Conservation (phyloP, 306 rosid species). For the Quercus robur region DNA sequence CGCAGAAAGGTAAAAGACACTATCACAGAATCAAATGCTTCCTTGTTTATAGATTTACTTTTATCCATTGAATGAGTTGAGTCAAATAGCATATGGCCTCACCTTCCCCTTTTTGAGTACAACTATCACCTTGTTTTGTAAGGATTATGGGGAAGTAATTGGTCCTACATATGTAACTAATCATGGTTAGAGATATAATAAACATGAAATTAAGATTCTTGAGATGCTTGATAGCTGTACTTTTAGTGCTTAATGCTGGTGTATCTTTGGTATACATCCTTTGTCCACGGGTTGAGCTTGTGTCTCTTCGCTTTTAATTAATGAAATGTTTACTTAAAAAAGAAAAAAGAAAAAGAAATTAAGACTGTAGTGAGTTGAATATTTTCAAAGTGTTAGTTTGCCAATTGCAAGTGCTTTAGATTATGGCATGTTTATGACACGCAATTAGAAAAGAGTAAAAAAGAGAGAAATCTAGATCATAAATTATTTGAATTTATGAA, state of each 20-base stretch:
- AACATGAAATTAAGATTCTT: too few relatives aligned
- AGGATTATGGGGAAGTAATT: neutral
- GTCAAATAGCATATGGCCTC: neutral
- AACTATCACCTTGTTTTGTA: neutral
- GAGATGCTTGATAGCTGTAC: too few relatives aligned
- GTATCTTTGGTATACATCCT: too few relatives aligned
- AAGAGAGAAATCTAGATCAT: neutral
- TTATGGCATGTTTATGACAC: neutral
- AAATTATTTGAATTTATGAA: neutral
- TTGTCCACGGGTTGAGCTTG: too few relatives aligned
- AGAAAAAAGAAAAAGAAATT: neutral
- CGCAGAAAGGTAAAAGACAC: neutral
- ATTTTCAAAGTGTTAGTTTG: neutral
- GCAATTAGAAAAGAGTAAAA: neutral
- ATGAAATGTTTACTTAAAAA: too few relatives aligned
- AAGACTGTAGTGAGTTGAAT: neutral
- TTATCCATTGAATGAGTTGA: neutral
- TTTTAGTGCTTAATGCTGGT: too few relatives aligned
- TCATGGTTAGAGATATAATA: neutral
- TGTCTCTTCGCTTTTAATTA: too few relatives aligned
- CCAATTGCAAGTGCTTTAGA: neutral
- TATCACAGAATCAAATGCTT: neutral
- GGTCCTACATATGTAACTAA: neutral
- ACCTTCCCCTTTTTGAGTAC: neutral
- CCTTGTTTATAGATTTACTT: neutral